phyloP scores from a whole-genome alignment of 345 rosid genomes.

The Balakata baccata region DNA sequence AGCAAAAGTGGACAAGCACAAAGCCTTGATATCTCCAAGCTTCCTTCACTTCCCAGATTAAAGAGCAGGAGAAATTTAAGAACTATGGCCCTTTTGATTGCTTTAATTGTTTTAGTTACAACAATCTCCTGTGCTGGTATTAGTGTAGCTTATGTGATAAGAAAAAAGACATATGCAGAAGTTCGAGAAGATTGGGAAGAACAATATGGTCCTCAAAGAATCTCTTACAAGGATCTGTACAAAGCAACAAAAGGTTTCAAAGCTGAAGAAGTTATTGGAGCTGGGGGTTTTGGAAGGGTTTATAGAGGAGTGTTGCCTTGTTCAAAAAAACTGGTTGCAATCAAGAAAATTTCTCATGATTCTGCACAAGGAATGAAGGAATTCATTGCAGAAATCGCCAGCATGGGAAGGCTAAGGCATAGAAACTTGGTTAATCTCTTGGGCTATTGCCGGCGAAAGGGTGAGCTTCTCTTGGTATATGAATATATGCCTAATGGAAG shows the following conservation, averaged over 20 bases:
- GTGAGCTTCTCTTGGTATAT: too few species aligned
- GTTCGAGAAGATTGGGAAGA: constrained; percentile 22
- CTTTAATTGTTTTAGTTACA: background rate
- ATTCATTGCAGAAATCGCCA: constrained; percentile 3
- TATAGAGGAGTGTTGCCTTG: constrained; percentile 15
- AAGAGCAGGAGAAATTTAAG: background rate
- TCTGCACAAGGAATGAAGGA: constrained; percentile 10
- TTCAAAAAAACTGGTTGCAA: constrained; percentile 5
- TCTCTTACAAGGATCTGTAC: constrained; percentile 12
- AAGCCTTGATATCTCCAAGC: background rate
- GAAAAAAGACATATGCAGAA: constrained; percentile 12
- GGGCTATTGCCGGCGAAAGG: too few species aligned
- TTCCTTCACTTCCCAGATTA: background rate
- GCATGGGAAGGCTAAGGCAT: too few species aligned
- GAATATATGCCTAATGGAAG: too few species aligned
- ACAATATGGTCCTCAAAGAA: constrained; percentile 24
- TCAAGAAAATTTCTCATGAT: constrained; percentile 17
- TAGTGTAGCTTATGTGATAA: background rate
- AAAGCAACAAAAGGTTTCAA: constrained; percentile 20
- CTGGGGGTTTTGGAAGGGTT: constrained; percentile 21
- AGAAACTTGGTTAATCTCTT: too few species aligned
- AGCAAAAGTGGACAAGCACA: background rate
- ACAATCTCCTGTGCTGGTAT: background rate
- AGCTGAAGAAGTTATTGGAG: constrained; percentile 5
- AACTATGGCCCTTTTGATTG: background rate